Base-by-base conservation (phyloP, 169 alveolate genomes). In the Plasmodium inui region DNA sequence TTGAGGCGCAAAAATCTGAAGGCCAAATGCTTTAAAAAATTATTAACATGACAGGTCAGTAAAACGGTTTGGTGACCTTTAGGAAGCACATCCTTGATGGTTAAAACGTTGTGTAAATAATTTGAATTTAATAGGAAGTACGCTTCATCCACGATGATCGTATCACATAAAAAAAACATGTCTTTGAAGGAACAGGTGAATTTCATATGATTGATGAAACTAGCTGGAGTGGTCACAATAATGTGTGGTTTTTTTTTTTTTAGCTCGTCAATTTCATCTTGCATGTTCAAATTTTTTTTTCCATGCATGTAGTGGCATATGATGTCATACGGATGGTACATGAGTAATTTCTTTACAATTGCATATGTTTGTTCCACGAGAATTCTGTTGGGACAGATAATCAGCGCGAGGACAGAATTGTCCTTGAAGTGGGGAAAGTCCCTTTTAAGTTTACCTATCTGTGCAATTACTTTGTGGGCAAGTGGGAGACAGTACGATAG, bases 211-310 rank as follows among this genome's bases (percentile, higher is more conserved):
- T 88, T 88, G 1, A 79, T 88, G 32, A 88, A 67, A 26, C 55
- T 61, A 32, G 34, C 94, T 3, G 94, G 94, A 39, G 94, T 88
- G 41, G 76, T 88, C 46, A 88, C 71, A 88, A 88, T 88, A 37
- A 88, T 79, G 30, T 88, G 88, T 34, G 89, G 94, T 44, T 79
- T 88, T 80, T 78, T 88, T 88, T 79, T 88, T 88, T 88, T 88
- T 80, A 88, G 30, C n/a, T 88, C 89, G 0, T 72, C 53, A 10
- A 88, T 39, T 88, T 88, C 94, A 34, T 50, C 83, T 79, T 78
- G 80, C 89, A 88, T 88, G 82, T 88, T 88, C 84, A 80, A 79
- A 88, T 88, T 55, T 80, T 88, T 88, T 80, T 81, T 88, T 30
- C 94, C 94, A 79, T 88, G 94, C 32, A 88, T 79, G 46, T 88